A percentile compares a stretch with the other conserved stretches of the same genome.
phyloP scores from a whole-genome alignment of 1,139 yeast species.

The Suhomyces chickasaworum region DNA sequence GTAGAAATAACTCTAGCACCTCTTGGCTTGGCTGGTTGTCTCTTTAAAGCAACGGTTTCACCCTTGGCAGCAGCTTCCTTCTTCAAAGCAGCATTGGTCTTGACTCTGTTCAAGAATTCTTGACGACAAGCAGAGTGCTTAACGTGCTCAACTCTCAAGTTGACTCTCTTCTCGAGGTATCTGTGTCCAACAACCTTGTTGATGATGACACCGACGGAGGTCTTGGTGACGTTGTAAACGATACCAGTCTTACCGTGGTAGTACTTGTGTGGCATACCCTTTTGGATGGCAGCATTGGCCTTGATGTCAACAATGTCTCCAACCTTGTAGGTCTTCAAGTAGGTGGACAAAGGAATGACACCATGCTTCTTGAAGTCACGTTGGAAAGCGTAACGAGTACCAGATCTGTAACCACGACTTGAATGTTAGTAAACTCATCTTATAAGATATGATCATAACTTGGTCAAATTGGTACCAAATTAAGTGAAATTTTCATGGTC shows the following conservation, averaged over 20 bases:
- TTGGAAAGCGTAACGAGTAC: slow-evolving; percentile 99
- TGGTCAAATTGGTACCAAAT: neutral
- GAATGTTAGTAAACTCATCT: slow-evolving; percentile 16
- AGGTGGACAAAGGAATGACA: slow-evolving; percentile 89
- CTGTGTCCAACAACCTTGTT: slow-evolving; percentile 99
- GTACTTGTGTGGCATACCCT: slow-evolving; percentile 99
- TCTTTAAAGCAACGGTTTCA: slow-evolving; percentile 87
- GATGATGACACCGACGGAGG: slow-evolving; percentile 96
- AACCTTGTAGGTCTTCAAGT: slow-evolving; percentile 96
- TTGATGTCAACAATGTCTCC: slow-evolving; percentile 99
- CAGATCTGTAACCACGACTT: slow-evolving; percentile 99
- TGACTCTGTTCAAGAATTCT: slow-evolving; percentile 98
- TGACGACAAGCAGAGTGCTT: slow-evolving; percentile 99
- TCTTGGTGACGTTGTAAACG: slow-evolving; percentile 96
- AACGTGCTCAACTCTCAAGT: slow-evolving; percentile 97
- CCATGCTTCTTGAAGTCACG: slow-evolving; percentile 99
- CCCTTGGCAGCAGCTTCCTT: slow-evolving; percentile 95
- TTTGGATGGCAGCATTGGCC: slow-evolving; percentile 98
- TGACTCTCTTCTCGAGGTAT: slow-evolving; percentile 97
- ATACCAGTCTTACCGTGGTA: slow-evolving; percentile 99
- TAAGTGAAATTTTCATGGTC: neutral
- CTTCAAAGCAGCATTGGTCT: slow-evolving; percentile 91
- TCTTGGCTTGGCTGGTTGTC: slow-evolving; percentile 99
- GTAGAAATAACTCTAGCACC: slow-evolving; percentile 80
- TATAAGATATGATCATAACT: neutral